phyloP scores from a whole-genome alignment of 106 monocot genomes.

The Apostasia shenzhenica region DNA sequence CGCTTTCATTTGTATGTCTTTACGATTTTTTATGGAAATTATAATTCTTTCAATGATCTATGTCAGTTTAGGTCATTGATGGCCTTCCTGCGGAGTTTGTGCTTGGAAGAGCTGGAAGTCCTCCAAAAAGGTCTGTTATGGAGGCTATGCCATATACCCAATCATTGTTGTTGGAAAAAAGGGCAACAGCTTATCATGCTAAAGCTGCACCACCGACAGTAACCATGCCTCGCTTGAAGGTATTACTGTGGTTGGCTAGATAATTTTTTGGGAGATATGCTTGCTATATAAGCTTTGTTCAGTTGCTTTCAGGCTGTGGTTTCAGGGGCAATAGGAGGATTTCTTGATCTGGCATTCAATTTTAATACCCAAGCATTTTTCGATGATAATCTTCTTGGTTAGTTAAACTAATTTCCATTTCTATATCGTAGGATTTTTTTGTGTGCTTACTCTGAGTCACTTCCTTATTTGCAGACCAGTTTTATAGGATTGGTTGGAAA shows the following conservation, averaged over 20 bases:
- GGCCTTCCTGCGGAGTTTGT: slow-evolving; percentile 95
- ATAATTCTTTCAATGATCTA: neutral
- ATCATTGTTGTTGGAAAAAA: slow-evolving; percentile 49
- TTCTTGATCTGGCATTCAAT: slow-evolving; percentile 91
- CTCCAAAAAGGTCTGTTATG: slow-evolving; percentile 40
- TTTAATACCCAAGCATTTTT: slow-evolving; percentile 85
- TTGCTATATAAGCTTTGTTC: neutral
- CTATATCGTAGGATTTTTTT: neutral
- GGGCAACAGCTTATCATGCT: slow-evolving; percentile 75
- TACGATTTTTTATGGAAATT: neutral
- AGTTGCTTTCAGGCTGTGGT: slow-evolving; percentile 70
- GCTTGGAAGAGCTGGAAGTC: slow-evolving; percentile 54
- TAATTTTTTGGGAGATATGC: neutral
- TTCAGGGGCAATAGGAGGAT: slow-evolving; percentile 92
- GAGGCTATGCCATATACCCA: slow-evolving; percentile 93
- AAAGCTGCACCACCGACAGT: slow-evolving; percentile 98
- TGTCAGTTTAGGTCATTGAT: slow-evolving; percentile 81
- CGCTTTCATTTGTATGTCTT: no score
- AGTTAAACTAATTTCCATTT: slow-evolving; percentile 16
- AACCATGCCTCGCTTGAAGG: slow-evolving; percentile 96
- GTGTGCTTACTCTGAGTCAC: neutral
- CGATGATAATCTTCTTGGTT: slow-evolving; percentile 92
- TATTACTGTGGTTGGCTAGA: slow-evolving; percentile 10
- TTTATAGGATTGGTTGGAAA: slow-evolving; percentile 72
- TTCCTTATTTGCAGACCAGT: slow-evolving; percentile 56